Conservation (phyloP, 768 basidiomycete genomes). For the Pulveroboletus sp. region DNA sequence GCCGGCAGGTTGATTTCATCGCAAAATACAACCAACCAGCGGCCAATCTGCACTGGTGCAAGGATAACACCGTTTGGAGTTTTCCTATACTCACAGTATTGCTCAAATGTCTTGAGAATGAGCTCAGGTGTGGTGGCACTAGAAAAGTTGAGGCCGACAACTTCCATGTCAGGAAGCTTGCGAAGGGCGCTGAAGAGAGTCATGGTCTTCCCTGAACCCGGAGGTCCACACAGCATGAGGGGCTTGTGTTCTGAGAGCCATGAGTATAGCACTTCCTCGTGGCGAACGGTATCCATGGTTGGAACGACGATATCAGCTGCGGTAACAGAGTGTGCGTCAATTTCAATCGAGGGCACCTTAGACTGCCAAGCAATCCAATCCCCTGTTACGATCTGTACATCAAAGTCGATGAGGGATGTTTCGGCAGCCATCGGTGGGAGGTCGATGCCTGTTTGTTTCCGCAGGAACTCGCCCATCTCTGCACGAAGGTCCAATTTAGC, state of each 20-base stretch:
- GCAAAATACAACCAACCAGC: conserved; percentile 99
- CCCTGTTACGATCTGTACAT: conserved; percentile 79
- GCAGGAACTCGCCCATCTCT: conserved; percentile 83
- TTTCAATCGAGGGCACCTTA: conserved; percentile 90
- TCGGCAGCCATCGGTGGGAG: conserved; percentile 72
- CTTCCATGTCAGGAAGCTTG: conserved; percentile 97
- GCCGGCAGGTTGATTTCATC: conserved; percentile 99
- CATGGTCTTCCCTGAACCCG: conserved; percentile 99
- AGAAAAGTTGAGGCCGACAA: conserved; percentile 98
- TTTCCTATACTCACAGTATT: conserved; percentile 98
- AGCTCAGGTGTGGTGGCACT: conserved; percentile 98
- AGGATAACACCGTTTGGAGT: conserved; percentile 97
- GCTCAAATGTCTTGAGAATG: conserved; percentile 98
- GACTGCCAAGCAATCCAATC: conserved; percentile 93
- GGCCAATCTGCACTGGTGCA: conserved; percentile 89
- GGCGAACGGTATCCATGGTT: conserved; percentile 96
- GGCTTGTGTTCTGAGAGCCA: conserved; percentile 99
- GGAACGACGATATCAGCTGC: conserved; percentile 97
- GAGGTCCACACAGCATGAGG: conserved; percentile 95
- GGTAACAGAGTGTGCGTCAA: conserved; percentile 94
- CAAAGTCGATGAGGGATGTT: conserved; percentile 89
- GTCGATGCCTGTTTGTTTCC: conserved; percentile 84
- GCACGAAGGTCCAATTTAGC: conserved; percentile 87
- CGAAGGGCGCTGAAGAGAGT: conserved; percentile 96
- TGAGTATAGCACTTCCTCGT: conserved; percentile 97